Percentiles rank a stretch among this genome's conserved stretches.
These are phyloP conservation scores for Metarhizium album DNA, from an alignment of 2,329 filamentous ascomycete species.

Conservation along the genomic window DNA sequence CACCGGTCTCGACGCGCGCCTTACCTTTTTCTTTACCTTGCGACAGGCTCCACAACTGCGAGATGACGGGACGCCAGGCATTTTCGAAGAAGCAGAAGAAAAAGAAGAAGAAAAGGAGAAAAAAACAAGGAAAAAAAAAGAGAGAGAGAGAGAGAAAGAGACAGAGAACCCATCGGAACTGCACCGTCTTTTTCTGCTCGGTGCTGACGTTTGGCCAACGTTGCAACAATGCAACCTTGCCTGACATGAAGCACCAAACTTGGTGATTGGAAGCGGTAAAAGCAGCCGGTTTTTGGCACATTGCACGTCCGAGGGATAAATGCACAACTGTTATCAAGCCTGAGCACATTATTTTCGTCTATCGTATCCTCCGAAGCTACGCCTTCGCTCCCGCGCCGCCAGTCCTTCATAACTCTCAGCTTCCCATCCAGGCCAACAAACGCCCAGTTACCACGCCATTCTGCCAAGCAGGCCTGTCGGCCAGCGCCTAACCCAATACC, in stretches of 20 bases:
- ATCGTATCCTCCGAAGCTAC: not conserved
- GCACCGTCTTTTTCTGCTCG: no score
- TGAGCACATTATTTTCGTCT: no score
- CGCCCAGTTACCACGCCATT: slow-evolving; percentile 41
- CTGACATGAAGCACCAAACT: not conserved
- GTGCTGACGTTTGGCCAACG: not conserved
- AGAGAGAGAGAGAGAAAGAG: no score
- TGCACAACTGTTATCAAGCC: no score
- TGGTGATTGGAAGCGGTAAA: not conserved
- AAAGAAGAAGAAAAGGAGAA: no score
- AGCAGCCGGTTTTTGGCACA: not conserved
- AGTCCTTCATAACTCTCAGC: not conserved
- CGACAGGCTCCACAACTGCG: slow-evolving; percentile 3
- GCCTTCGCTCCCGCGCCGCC: not conserved
- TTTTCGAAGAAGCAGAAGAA: not conserved
- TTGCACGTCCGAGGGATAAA: no score
- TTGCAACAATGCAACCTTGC: not conserved
- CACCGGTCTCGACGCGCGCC: not conserved
- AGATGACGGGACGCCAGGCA: slow-evolving; percentile 4
- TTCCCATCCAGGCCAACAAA: not conserved
- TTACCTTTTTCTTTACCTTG: not conserved
- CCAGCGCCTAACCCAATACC: slow-evolving; percentile 49
- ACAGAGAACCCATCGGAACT: no score
- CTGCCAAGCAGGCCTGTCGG: slow-evolving; percentile 45
- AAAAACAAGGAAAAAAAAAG: no score